Evolutionary conservation across 768 basidiomycete genomes (phyloP), one percentile per base, ranked within the genome.

Genomic region (Tricholoma flavovirens): DNA sequence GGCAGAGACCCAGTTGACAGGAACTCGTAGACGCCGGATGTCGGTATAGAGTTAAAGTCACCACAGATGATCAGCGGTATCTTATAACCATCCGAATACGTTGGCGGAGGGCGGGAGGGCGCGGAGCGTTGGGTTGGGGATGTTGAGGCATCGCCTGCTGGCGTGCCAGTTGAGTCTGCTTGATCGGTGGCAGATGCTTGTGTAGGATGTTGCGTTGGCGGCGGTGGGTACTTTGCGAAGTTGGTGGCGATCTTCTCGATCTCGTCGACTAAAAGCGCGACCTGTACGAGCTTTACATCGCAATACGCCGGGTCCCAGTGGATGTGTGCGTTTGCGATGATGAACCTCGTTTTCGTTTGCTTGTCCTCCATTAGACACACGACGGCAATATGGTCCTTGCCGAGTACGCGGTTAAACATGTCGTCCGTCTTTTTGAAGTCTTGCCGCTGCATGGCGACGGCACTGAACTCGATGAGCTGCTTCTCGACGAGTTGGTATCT

Each of bases 391-490:
- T 98, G 84, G 71, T 98, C 96, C 69, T 93, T 91, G 59, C 89
- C 88, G 62, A 98, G 82, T 54, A 98, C 93, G 30, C 97, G 93
- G 67, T 98, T 98, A 82, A 98, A 98, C 94, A 98, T 95, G 75
- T 98, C 96, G 66, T 98, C 94, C 15, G 93, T 96, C 74, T 94
- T 93, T 78, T 93, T 93, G 75, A 94, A 93, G 69, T 95, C 93
- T 50, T 87, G 83, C 24, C 93, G 84, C 64, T 93, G 90, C 83
- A 98, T 88, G 17, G 95, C 96, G 59, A 94, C 80, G 33, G 89
- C 82, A 67, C 87, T 90, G 75, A 95, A 99, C 70, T 98, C 97
- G 66, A 98, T 80, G 38, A 94, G 83, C 53, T 94, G 88, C 62
- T 90, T 90, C 75, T 98, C 95, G 40, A 99, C 87, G 21, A 99